Conservation (phyloP, 805 yeast genomes). For the Metschnikowia shivogae region DNA sequence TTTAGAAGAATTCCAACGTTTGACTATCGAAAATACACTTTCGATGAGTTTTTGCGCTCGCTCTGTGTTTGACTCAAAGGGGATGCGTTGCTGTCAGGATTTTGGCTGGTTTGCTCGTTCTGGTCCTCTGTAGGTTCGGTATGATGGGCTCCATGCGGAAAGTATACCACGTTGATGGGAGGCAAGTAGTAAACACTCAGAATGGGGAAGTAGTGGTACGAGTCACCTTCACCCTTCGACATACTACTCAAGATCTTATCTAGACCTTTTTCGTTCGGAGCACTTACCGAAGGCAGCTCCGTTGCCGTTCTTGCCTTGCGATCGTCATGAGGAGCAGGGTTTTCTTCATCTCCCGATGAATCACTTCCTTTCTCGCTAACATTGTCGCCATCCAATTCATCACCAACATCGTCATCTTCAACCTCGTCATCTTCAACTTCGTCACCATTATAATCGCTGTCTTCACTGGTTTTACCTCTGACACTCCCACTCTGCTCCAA, state of each 20-base stretch:
- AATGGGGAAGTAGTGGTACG: slow-evolving; percentile 49
- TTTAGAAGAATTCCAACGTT: not conserved
- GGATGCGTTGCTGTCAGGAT: not conserved
- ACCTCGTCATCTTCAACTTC: not conserved
- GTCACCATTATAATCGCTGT: not conserved
- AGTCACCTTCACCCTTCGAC: slow-evolving; percentile 6
- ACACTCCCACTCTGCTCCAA: not conserved
- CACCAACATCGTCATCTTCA: not conserved
- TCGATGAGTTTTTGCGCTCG: slow-evolving; percentile 8
- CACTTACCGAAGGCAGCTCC: not conserved
- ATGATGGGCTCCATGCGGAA: slow-evolving; percentile 53
- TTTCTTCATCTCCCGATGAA: slow-evolving; percentile 3
- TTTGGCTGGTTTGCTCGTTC: not conserved
- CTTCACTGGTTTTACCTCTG: not conserved
- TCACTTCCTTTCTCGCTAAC: slow-evolving; percentile 1
- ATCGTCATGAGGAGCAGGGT: not conserved
- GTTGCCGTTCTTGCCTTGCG: not conserved
- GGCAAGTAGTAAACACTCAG: slow-evolving; percentile 49
- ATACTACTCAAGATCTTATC: slow-evolving; percentile 8
- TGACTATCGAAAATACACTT: slow-evolving; percentile 11
- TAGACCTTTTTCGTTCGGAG: slow-evolving; percentile 6
- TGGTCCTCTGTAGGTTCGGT: slow-evolving; percentile 5
- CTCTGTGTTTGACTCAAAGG: slow-evolving; percentile 3
- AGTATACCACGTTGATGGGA: slow-evolving; percentile 52
- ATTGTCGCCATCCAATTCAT: not conserved